Evolutionary conservation across 2,329 filamentous ascomycete genomes (phyloP), one percentile per base, ranked within the genome.

Genomic region (Diplodia sapinea): DNA sequence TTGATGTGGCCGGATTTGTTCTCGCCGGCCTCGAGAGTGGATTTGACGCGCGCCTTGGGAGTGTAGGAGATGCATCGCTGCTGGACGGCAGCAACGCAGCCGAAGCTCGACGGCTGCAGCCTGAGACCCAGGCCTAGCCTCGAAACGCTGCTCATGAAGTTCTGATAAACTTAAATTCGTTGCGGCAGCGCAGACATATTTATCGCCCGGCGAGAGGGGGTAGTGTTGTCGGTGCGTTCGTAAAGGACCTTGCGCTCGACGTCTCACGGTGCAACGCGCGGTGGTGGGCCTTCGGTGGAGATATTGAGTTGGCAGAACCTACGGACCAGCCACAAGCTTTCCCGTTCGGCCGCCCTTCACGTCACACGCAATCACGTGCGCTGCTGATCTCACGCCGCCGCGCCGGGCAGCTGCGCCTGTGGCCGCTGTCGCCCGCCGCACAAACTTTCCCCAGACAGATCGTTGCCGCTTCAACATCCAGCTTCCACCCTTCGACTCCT

Each of bases 1-100:
- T 85, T 82, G 72, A 98, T 97, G 74, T 97, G 93, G 0, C 95
- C 94, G 11, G 88, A 88, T 70, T 91, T 88, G 73, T 91, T 85
- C 71, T 88, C 87, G 63, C 86, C 87, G 12, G 84, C 79, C 68
- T 83, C 80, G 1, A 79, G 69, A 8, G 79, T 78, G 13, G 73
- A 68, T 36, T 68, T 68, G 33, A 40, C 20, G 38, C 36, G 65
- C 20, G 26, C 12, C n/a, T 52, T 61, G 31, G 55, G n/a, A 13
- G 65, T 31, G 31, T 49, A 67, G 33, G 65, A 61, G 17, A 67
- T 54, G 49, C 49, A 62, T 62, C 65, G 55, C 15, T 20, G 33
- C 38, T n/a, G 49, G 33, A 55, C 51, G 29, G 50, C 61, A 43
- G 47, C 49, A 50, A 38, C 57, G 33, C 31, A 20, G 62, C 62